Percentiles rank a stretch among this genome's conserved stretches.
Conservation (phyloP, 2,329 filamentous ascomycete species). For the Alternaria brassicicola region DNA sequence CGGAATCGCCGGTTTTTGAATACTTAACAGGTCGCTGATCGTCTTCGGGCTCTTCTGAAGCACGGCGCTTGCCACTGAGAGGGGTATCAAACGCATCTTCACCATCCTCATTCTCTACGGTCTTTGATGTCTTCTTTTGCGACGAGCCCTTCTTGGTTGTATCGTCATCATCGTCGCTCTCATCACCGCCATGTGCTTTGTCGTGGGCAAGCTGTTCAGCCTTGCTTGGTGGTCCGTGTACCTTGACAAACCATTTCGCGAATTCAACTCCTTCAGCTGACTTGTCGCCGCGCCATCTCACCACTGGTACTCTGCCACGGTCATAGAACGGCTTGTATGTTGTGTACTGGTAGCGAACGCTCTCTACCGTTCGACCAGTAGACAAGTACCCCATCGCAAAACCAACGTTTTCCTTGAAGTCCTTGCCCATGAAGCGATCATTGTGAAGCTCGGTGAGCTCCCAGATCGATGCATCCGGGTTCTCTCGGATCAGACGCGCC, state of each 20-base stretch:
- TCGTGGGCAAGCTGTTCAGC: slow-evolving; percentile 9
- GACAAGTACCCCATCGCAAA: slow-evolving; percentile 16
- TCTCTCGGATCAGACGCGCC: slow-evolving; percentile 16
- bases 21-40: neutral
- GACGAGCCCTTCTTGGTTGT: neutral
- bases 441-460: slow-evolving; percentile 37
- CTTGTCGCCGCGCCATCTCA: slow-evolving; percentile 13
- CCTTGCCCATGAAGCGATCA: slow-evolving; percentile 20
- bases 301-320: slow-evolving; percentile 15
- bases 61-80: neutral
- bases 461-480: slow-evolving; percentile 30
- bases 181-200: neutral
- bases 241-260: neutral
- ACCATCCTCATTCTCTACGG: neutral
- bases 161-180: neutral
- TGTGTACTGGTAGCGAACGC: slow-evolving; percentile 34
- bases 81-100: neutral
- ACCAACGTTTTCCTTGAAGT: slow-evolving; percentile 11
- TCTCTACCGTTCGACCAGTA: slow-evolving; percentile 35
- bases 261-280: slow-evolving; percentile 8
- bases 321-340: slow-evolving; percentile 31
- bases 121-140: neutral
- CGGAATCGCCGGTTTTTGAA: neutral
- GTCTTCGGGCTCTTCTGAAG: neutral
- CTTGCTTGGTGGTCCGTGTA: slow-evolving; percentile 4